These are phyloP conservation scores for Solanum peruvianum DNA, from an alignment of 257 asterid species.

Conservation along the genomic window DNA sequence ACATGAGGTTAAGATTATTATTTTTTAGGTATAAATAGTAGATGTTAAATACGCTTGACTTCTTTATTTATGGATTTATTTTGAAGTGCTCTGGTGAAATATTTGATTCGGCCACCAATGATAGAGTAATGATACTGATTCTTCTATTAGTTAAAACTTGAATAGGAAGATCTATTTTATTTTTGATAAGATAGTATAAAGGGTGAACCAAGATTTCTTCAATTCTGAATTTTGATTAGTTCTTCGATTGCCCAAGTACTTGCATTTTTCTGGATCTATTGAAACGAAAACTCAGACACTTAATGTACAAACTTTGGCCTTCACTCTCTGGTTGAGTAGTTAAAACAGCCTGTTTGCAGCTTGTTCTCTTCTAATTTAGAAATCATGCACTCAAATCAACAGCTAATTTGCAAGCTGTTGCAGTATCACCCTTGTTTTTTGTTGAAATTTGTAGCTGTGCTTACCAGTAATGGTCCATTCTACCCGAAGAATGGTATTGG, in stretches of 20 bases:
- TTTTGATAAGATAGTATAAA: background rate
- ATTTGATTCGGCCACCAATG: background rate
- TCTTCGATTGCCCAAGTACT: background rate
- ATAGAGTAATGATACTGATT: background rate
- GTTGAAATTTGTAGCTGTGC: background rate
- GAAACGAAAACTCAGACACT: background rate
- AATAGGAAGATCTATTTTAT: background rate
- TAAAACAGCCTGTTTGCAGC: background rate
- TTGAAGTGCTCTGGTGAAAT: background rate
- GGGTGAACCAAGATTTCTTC: background rate
- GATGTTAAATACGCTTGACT: background rate
- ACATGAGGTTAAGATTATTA: no score
- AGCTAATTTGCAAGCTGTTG: background rate
- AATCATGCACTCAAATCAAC: background rate
- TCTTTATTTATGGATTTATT: background rate
- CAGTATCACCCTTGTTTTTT: background rate
- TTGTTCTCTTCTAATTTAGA: background rate
- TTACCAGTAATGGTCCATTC: background rate
- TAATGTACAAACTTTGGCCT: background rate
- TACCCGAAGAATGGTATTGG: background rate
- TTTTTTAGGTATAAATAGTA: no score
- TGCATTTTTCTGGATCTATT: background rate
- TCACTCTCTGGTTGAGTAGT: background rate
- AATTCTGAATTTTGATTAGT: background rate
- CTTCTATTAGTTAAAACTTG: background rate